Evolutionary conservation across 169 alveolate species (phyloP), one percentile per base, ranked within the genome.

Genomic region (Cryptosporidium baileyi): DNA sequence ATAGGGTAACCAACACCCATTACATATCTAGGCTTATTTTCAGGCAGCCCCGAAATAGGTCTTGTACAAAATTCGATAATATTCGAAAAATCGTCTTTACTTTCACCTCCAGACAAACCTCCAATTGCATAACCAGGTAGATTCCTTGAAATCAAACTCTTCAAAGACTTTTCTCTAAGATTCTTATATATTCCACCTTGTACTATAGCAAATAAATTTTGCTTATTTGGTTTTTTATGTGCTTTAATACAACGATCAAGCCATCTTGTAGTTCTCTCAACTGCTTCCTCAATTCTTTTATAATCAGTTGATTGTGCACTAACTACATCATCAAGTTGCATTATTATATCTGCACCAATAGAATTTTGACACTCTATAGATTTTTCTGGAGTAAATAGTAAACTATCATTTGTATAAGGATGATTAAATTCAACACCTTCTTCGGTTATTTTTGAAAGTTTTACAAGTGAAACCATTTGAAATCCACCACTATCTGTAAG

Each of bases 1-100:
- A 94, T 94, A 2, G 98, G 97, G 91, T 98, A 97, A 15, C 99
- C 99, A 17, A 98, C 98, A 0, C 99, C 99, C 99, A 98, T 98
- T 63, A 97, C 94, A 90, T 98, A 98, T 88, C 99, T 93, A 40
- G 98, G 97, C 57, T 92, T 93, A 28, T 90, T 80, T 17, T 45
- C 45, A 22, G 97, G 97, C 40, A 94, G 89, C 15, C 94, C 93
- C 11, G 15, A 51, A 28, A 49, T 74, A 8, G 89, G 82, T 26
- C 92, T 93, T 17, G 96, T 91, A 81, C 97, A 95, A 19, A 91
- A 90, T 17, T 88, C 93, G 4, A 96, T 97, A 7, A 95, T 93
- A 82, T 90, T 94, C 96, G 98, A 95, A 91, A 97, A 98, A 60
- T 94, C 97, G 26, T 81, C 94, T 88, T 97, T 97, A 62, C 93